Percentiles rank a stretch among this genome's conserved stretches.
These are phyloP conservation scores for Paxillus involutus DNA, from an alignment of 768 basidiomycete species.

Conservation along the genomic window DNA sequence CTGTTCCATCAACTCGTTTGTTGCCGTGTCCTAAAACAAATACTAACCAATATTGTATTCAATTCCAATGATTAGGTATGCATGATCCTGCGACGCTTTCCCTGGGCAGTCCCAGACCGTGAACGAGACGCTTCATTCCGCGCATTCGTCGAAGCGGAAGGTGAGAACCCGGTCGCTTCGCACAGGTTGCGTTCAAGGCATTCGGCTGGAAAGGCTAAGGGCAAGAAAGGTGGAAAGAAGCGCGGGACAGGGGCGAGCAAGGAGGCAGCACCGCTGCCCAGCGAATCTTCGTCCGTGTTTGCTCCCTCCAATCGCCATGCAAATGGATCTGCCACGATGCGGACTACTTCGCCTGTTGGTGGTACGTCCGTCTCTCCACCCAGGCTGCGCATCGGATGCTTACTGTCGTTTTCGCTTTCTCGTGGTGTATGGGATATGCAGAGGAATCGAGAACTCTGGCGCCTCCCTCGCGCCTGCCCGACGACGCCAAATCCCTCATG, in stretches of 20 bases:
- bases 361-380: conserved; percentile 19
- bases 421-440: conserved; percentile 2
- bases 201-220: conserved; percentile 1
- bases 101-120: conserved; percentile 97
- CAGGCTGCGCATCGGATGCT: conserved; percentile 1
- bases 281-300: background rate
- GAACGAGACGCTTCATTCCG: conserved; percentile 91
- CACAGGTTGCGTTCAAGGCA: conserved; percentile 20
- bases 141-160: conserved; percentile 90
- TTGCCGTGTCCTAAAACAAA: too few species aligned
- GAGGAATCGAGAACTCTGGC: conserved; percentile 13
- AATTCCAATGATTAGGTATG: conserved; percentile 42
- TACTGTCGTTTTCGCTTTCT: background rate
- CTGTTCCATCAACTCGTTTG: too few species aligned
- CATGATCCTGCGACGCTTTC: conserved; percentile 96
- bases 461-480: conserved; percentile 17
- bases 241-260: background rate
- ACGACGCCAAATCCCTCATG: conserved; percentile 28
- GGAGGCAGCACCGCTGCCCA: background rate
- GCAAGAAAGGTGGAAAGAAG: conserved; percentile 8
- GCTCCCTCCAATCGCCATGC: conserved; percentile 2
- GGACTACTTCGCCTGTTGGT: conserved; percentile 10
- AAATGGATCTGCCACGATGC: conserved; percentile 4
- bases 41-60: background rate
- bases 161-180: conserved; percentile 57